phyloP scores from a whole-genome alignment of 2,329 filamentous ascomycete genomes.

The Sclerotinia borealis region DNA sequence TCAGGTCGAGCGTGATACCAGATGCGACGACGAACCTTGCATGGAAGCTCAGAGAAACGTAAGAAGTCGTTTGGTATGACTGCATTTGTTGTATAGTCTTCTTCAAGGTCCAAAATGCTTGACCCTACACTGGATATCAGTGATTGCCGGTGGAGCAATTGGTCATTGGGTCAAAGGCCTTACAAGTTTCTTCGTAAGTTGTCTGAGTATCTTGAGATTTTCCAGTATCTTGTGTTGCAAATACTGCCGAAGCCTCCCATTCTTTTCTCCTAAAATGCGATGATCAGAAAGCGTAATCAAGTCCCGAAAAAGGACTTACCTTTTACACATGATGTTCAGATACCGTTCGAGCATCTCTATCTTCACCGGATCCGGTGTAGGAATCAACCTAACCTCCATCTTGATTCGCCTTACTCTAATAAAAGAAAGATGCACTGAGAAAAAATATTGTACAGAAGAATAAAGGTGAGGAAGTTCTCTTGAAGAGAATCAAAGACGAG shows the following conservation, averaged over 20 bases:
- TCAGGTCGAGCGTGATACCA: neutral
- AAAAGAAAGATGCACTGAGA: too few relatives aligned
- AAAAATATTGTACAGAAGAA: neutral
- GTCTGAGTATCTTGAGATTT: neutral
- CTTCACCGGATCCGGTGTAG: neutral
- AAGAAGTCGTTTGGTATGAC: neutral
- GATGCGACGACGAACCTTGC: neutral
- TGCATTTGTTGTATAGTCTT: neutral
- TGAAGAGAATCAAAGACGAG: neutral
- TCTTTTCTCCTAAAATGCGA: neutral
- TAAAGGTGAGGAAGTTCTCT: neutral
- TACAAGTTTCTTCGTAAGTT: neutral
- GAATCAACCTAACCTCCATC: neutral
- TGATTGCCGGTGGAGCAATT: neutral
- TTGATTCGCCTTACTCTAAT: neutral
- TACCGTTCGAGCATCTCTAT: neutral
- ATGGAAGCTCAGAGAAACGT: neutral
- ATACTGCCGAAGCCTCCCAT: neutral
- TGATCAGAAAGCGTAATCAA: neutral
- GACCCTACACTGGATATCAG: neutral
- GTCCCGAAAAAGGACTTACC: neutral
- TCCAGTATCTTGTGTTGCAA: neutral
- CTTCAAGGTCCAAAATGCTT: neutral
- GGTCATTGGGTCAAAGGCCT: neutral
- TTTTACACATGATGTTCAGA: neutral